Base-by-base conservation (phyloP, 1,139 yeast species). In the Hyphopichia fennica region DNA sequence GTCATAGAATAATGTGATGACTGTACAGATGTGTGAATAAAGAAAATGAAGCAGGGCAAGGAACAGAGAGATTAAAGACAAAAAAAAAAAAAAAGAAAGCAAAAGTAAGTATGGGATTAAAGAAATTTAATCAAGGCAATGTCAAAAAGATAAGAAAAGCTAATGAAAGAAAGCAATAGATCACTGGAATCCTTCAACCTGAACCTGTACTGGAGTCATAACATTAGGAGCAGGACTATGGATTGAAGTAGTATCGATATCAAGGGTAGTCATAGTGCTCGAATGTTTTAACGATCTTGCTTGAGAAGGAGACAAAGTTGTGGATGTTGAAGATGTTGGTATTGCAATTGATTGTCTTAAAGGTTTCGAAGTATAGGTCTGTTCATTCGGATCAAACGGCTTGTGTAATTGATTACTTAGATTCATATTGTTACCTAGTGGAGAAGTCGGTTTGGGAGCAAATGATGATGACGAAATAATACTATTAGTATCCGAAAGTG, bases 191-290 rank as follows among this genome's bases (percentile, higher is more conserved):
- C 41, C 41, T 34, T 38, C 41, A 9, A 38, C 41, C 10, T 38
- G 41, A 15, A 72, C 79, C 46, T 71, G 78, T n/a, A 73, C 67
- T 8, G 72, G 72, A 0, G 77, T 69, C n/a, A 73, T 65, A 3
- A 71, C 65, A 45, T 62, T 70, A 2, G 77, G 74, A 6, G 75
- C 73, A 11, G 67, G 50, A 29, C 55, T 58, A 28, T 58, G 62
- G 23, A 58, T 58, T 11, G 65, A 48, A 22, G 58, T 41, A 4
- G 59, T 41, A 28, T 67, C 74, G 28, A 63, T 46, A 23, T 70
- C 73, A 23, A 69, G 45, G 41, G 64, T 66, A 10, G 56, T 53
- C 40, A 66, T 45, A 0, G 74, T 68, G 9, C 66, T 54, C 3
- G 74, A 65, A 42, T 64, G 61, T 40, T 47, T 58, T 38, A 60